Conservation (phyloP, 2,329 filamentous ascomycete genomes). For the Onygenales sp. region DNA sequence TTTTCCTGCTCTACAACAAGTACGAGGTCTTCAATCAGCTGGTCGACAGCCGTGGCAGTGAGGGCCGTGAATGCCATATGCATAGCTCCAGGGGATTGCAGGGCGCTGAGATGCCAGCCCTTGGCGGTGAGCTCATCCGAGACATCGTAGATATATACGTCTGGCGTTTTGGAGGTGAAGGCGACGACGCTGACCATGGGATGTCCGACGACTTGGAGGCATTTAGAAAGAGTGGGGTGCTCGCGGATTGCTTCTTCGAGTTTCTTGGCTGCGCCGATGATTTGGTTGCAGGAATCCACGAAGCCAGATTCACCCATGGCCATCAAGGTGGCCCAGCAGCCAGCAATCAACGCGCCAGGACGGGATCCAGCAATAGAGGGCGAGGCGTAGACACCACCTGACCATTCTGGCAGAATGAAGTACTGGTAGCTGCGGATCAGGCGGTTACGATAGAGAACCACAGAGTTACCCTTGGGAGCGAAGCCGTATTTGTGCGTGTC, state of each 20-base stretch:
- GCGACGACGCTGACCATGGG: conserved; percentile 86
- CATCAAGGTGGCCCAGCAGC: conserved; percentile 91
- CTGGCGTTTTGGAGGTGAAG: conserved; percentile 59
- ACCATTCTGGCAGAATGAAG: conserved; percentile 92
- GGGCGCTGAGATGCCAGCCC: conserved; percentile 92
- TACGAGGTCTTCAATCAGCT: conserved; percentile 61
- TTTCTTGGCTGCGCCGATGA: conserved; percentile 77
- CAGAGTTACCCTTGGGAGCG: conserved; percentile 93
- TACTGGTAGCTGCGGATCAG: conserved; percentile 82
- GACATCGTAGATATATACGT: conserved; percentile 88
- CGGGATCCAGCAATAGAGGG: conserved; percentile 86
- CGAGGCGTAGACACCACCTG: conserved; percentile 89
- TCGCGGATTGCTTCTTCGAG: conserved; percentile 65
- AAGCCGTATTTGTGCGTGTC: conserved; percentile 99
- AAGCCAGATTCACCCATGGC: conserved; percentile 80
- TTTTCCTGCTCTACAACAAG: conserved; percentile 56
- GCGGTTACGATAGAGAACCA: conserved; percentile 76
- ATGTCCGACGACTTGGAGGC: conserved; percentile 71
- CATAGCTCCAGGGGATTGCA: conserved; percentile 85
- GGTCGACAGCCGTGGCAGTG: conserved; percentile 70
- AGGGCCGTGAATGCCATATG: conserved; percentile 91
- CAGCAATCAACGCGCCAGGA: conserved; percentile 87
- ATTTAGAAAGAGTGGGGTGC: conserved; percentile 57
- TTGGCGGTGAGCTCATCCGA: conserved; percentile 75
- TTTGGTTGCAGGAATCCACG: conserved; percentile 73